Base-by-base conservation (phyloP, 2,329 filamentous ascomycete genomes). In the Fusarium paranaense region DNA sequence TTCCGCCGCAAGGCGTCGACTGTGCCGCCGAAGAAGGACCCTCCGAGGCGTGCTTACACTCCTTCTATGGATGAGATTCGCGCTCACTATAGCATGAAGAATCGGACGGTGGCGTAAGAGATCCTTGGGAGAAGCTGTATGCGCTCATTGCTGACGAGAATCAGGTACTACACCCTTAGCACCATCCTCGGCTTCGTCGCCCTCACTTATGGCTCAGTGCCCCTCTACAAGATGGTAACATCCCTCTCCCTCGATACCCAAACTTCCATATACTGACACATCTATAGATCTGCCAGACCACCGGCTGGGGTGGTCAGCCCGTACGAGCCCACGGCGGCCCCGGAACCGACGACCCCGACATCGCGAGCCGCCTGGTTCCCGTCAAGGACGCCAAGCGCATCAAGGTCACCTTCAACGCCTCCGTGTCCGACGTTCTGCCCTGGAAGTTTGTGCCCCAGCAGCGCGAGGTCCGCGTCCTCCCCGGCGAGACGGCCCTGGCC, bases 391-490 rank as follows among this genome's bases (percentile, higher is more conserved):
- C 94, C 68, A 94, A 94, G 76, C 94, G 97, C 63, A 93, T 99
- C 79, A 94, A 95, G 70, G 96, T 99, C 74, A 98, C 95, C 30
- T 99, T 99, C 89, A 97, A 95, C 80, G 94, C 95, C 57, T 97
- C 95, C 32, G 95, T 98, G 2, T 98, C 96, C 1, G 97, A 98
- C 81, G 92, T 98, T 1, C 89, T 99, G 32, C 95, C 96, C 1
- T 99, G 97, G 97, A 98, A 98, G 82, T 99, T 99, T 83, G 91
- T 91, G 2, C 97, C 97, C 2, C 97, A 99, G 84, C 97, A 99
- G 86, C 94, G 96, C 67, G 97, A 99, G 86, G 97, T 99, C 62
- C 91, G 95, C 66, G 96, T 99, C 1, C 88, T 98, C 2, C 97
- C 97, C 0, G 97, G 97, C 73, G 97, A 99, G 87, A 99, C 97